Conservation (phyloP, 116 monocot genomes). For the Zostera marina region DNA sequence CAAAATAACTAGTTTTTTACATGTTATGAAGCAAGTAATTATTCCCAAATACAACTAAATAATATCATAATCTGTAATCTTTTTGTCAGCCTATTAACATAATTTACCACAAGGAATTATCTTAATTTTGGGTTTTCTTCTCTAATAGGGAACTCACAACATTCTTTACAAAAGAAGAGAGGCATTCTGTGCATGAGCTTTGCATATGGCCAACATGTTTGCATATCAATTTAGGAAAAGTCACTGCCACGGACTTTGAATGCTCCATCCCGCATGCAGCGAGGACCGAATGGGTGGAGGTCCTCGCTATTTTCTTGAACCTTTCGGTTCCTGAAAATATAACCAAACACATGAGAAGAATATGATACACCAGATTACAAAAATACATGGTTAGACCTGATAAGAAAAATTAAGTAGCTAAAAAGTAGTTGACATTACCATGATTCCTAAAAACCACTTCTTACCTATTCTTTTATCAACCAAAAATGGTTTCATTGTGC, state of each 20-base stretch:
- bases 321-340: conserved; percentile 25
- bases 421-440: neutral
- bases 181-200: conserved; percentile 50
- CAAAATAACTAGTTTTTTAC: no score
- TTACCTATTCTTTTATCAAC: conserved; percentile 9
- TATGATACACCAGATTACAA: no score
- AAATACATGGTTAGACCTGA: no score
- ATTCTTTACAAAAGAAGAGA: conserved; percentile 33
- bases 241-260: conserved; percentile 24
- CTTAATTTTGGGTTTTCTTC: neutral
- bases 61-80: no score
- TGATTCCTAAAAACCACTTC: no score
- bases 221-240: conserved; percentile 21
- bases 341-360: no score
- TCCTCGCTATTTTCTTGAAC: conserved; percentile 58
- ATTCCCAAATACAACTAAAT: no score
- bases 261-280: conserved; percentile 65
- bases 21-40: no score
- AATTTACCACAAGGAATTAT: neutral
- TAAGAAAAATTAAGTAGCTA: conserved; percentile 1
- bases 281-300: conserved; percentile 59
- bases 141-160: conserved; percentile 19
- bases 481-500: conserved; percentile 12
- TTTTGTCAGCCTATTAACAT: no score
- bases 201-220: conserved; percentile 29